phyloP scores from a whole-genome alignment of 495 filamentous ascomycete genomes.

The Gamarada debralockiae region DNA sequence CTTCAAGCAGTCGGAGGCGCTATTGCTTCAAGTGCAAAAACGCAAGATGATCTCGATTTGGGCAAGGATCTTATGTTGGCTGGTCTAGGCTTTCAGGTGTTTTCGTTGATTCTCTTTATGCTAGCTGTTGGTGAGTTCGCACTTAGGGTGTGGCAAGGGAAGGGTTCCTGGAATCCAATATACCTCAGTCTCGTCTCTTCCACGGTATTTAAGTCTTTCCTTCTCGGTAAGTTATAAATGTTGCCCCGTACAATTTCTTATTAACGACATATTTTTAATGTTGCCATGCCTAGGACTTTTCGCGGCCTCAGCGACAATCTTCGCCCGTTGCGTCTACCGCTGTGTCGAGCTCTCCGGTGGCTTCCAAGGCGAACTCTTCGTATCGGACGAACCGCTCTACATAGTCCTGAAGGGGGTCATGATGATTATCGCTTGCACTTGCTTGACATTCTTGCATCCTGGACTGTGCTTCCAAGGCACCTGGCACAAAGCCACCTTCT shows the following conservation, averaged over 20 bases:
- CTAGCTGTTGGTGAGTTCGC: conserved; percentile 18
- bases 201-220: conserved; percentile 23
- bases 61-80: conserved; percentile 26
- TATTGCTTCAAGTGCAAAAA: conserved; percentile 46
- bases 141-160: conserved; percentile 12
- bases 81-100: conserved; percentile 23
- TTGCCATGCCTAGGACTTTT: no score
- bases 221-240: no score
- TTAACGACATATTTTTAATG: no score
- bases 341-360: conserved; percentile 33
- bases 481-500: conserved; percentile 17
- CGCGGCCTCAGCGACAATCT: conserved; percentile 29
- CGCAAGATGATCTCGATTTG: conserved; percentile 15
- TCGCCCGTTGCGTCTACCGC: conserved; percentile 32
- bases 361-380: conserved; percentile 33
- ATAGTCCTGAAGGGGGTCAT: conserved; percentile 69
- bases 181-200: no score
- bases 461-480: conserved; percentile 41
- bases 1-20: conserved; percentile 52
- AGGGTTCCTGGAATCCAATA: no score
- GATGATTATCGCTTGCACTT: conserved; percentile 44
- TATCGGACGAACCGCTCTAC: conserved; percentile 56
- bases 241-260: no score
- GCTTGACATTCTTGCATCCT: conserved; percentile 57
- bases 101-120: conserved; percentile 18